Percentiles rank a stretch among this genome's conserved stretches.
Evolutionary conservation across 2,329 filamentous ascomycete genomes (phyloP).

Genomic region (Trichoderma koningiopsis): DNA sequence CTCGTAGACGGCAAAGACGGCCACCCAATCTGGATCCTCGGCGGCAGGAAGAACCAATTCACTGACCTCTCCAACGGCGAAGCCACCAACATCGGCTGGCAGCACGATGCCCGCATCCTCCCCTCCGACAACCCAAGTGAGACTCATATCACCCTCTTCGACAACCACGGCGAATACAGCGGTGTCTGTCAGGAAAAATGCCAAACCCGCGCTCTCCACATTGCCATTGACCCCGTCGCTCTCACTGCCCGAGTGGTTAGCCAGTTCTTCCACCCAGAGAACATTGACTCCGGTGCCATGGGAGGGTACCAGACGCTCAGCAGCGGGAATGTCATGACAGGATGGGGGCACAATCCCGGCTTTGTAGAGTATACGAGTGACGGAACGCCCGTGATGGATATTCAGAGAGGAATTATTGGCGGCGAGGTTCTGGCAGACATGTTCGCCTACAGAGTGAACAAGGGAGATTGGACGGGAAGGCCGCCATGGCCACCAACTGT

Average conservation of each 20-base stretch:
- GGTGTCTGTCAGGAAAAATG: background rate
- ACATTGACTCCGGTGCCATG: slow-evolving; percentile 12
- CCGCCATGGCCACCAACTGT: slow-evolving; percentile 1
- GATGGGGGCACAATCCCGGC: slow-evolving; percentile 2
- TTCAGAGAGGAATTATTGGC: slow-evolving; percentile 1
- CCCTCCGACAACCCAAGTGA: background rate
- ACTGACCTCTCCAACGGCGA: slow-evolving; percentile 4
- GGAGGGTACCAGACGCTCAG: background rate
- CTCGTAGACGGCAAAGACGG: slow-evolving; percentile 8
- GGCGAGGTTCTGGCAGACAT: background rate
- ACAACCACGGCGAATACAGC: slow-evolving; percentile 15
- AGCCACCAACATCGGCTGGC: slow-evolving; percentile 16
- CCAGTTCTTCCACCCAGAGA: slow-evolving; percentile 4
- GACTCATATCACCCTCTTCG: slow-evolving; percentile 13
- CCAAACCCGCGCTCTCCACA: background rate
- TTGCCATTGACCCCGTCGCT: background rate
- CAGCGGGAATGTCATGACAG: slow-evolving; percentile 5
- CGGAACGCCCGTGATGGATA: background rate
- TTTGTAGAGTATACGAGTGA: slow-evolving; percentile 12
- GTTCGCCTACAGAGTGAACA: slow-evolving; percentile 18
- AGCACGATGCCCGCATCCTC: slow-evolving; percentile 13
- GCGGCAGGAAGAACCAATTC: slow-evolving; percentile 6
- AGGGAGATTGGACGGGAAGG: background rate
- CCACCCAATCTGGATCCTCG: slow-evolving; percentile 13
- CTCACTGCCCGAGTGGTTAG: background rate